These are phyloP conservation scores for Fraxinus angustifolia DNA, from an alignment of 305 asterid species.

Conservation along the genomic window DNA sequence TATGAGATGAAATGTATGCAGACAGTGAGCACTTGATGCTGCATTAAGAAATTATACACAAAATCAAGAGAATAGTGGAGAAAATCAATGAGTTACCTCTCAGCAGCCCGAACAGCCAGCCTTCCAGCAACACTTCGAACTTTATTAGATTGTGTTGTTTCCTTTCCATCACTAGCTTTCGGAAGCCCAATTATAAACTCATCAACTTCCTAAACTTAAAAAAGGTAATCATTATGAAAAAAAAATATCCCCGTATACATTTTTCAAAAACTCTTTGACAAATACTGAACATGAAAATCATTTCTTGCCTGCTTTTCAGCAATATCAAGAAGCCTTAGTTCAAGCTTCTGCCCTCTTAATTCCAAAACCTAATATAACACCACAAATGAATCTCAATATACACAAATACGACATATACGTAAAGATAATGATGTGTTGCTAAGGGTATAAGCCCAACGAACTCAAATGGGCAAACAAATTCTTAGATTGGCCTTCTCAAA, in stretches of 20 bases:
- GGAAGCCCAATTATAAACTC: conserved; percentile 91
- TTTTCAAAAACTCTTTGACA: neutral
- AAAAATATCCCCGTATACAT: neutral
- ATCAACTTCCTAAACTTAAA: conserved; percentile 68
- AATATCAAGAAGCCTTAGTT: conserved; percentile 70
- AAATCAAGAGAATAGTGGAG: neutral
- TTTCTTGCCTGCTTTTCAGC: conserved; percentile 61
- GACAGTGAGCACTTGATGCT: neutral
- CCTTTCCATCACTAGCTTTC: conserved; percentile 61
- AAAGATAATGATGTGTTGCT: neutral
- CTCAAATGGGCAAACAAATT: neutral
- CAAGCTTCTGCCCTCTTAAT: conserved; percentile 79
- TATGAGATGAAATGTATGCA: too few relatives aligned
- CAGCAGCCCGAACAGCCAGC: conserved; percentile 83
- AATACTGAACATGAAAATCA: neutral
- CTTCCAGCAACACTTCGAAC: conserved; percentile 89
- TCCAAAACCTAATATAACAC: conserved; percentile 54
- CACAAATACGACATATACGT: neutral
- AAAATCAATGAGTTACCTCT: conserved; percentile 42
- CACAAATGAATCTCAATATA: neutral
- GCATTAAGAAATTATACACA: neutral
- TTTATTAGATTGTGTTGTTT: conserved; percentile 81
- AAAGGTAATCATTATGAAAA: conserved; percentile 11
- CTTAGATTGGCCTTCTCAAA: neutral
- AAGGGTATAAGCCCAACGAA: neutral